Percentiles rank a stretch among this genome's conserved stretches.
Evolutionary conservation across 2,329 filamentous ascomycete species (phyloP).

Genomic region (Paecilomyces niveus): DNA sequence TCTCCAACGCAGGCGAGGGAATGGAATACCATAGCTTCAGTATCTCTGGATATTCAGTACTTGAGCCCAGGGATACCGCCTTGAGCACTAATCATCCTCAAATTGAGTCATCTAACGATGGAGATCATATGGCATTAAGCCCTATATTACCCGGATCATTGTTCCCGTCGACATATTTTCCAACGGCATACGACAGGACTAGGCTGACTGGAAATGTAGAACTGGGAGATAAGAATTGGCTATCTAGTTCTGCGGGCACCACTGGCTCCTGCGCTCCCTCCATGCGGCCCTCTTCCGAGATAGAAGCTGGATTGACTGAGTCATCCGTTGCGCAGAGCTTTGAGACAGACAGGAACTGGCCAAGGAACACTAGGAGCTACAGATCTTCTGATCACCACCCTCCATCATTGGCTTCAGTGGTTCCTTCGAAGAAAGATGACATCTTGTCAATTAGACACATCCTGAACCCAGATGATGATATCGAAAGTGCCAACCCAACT

Average conservation of each 20-base stretch:
- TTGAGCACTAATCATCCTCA: not conserved
- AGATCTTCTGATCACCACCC: not conserved
- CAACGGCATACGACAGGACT: not conserved
- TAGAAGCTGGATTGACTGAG: not conserved
- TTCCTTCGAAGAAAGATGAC: not conserved
- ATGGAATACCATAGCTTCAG: not conserved
- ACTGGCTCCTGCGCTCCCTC: not conserved
- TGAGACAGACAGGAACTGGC: not conserved
- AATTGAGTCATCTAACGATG: not conserved
- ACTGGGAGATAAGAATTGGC: not conserved
- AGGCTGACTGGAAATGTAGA: not conserved
- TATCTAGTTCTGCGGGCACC: not conserved
- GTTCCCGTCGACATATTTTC: not conserved
- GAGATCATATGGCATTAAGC: not conserved
- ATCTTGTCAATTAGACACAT: not conserved
- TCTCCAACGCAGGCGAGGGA: not conserved
- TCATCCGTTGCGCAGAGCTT: not conserved
- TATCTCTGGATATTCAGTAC: not conserved
- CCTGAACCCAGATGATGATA: not conserved
- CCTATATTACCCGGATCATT: not conserved
- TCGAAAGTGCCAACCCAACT: not conserved
- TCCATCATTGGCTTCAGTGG: not conserved
- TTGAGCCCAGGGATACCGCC: not conserved
- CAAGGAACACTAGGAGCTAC: not conserved
- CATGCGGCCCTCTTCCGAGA: not conserved